Base-by-base conservation (phyloP, 495 filamentous ascomycete species). In the Astrocystis sublimbata region DNA sequence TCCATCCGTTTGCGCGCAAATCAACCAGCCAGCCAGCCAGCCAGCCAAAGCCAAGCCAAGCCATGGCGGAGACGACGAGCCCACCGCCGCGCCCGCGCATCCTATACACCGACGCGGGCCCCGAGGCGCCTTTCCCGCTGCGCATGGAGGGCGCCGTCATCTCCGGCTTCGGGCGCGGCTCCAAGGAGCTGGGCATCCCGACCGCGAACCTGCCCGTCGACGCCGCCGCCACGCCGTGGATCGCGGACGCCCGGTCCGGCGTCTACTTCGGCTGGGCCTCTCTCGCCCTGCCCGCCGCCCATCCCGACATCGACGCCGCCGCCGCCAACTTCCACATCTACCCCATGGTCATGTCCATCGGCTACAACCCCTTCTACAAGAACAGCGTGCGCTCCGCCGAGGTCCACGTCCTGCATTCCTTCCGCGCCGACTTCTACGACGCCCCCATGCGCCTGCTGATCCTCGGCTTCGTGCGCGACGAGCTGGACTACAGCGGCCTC, bases 351-450 rank as follows among this genome's bases (percentile, higher is more conserved):
- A 87, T 98, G 88, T 89, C 85, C 38, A 93, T 98, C 52, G 92
- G 93, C n/a, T 96, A 90, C 81, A 97, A 97, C 70, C 92, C 92
- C 0, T 96, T 91, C 75, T 97, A 96, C 78, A 92, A 92, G 72
- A 97, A 97, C 74, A 83, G 83, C 23, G 85, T 88, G 40, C 83
- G 91, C 19, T 88, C 84, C 40, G 90, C 93, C 66, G 94, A 98
- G 83, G 93, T 97, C 64, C 93, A 98, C 75, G 83, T 98, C 58
- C 81, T 98, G 77, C 88, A 90, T 76, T 65, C 61, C 61, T 96
- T 87, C 79, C 76, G 33, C 62, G 75, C 70, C 40, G 91, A 97
- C 71, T 98, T 98, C 80, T 98, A 98, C 78, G 88, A 81, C 45
- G 83, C 81, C 6, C 78, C 83, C 51, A 88, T 98, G 79, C 87